Evolutionary conservation across 192 early-diverging fungal species (phyloP).

Genomic region (Chytriomyces hyalinus): DNA sequence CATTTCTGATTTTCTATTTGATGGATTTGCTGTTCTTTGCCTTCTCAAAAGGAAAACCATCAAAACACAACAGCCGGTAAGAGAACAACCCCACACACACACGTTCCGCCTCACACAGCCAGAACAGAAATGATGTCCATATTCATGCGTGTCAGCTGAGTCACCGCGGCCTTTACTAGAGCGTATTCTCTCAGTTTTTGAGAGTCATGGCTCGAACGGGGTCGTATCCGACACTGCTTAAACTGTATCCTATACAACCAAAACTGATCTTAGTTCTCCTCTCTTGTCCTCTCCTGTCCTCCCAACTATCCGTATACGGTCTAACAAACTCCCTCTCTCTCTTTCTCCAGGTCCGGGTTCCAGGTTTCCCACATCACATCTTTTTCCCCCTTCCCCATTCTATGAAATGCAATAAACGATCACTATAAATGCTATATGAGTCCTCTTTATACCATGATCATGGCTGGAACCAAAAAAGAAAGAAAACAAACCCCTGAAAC

Average conservation of each 20-base stretch:
- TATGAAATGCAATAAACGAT: not conserved
- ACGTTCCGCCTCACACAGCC: no score
- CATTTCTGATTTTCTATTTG: not conserved
- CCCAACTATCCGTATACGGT: not conserved
- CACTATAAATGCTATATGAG: not conserved
- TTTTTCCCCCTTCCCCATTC: not conserved
- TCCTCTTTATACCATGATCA: not conserved
- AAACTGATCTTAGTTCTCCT: constrained; percentile 13
- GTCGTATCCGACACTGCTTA: not conserved
- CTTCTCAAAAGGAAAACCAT: not conserved
- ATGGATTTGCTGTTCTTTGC: not conserved
- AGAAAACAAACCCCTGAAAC: not conserved
- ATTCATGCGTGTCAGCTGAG: constrained; percentile 32
- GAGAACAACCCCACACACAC: no score
- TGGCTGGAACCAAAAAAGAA: not conserved
- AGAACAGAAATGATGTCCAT: constrained; percentile 18
- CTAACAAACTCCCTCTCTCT: not conserved
- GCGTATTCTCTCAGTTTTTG: no score
- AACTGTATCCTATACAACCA: not conserved
- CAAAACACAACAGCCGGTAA: not conserved
- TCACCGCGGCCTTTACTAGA: not conserved
- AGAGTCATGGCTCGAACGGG: not conserved
- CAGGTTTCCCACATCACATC: not conserved
- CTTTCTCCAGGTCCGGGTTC: not conserved
- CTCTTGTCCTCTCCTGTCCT: not conserved